Evolutionary conservation across 148 eudicot species (phyloP), one percentile per base, ranked within the genome.

Genomic region (Rhododendron ferrugineum): DNA sequence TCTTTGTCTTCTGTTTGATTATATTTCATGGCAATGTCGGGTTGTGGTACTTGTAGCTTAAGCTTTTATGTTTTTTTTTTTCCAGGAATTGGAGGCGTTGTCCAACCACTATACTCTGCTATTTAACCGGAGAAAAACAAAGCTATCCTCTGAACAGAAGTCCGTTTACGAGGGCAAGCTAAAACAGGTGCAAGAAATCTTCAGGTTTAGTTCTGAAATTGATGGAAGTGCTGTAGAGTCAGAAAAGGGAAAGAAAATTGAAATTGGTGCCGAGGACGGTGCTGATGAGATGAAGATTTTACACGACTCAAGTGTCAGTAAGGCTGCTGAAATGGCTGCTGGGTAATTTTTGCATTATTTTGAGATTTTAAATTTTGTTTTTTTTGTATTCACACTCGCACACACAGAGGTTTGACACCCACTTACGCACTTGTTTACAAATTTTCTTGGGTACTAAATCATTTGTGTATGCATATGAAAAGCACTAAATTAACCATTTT

Each of bases 261-360:
- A 95, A 85, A 90, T 94, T 37, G 88, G 88, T 83, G 85, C 90
- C 79, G 93, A 90, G 87, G 89, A 84, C 44, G 91, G 88, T 85
- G 89, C 86, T 44, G 86, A 82, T 85, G 99, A 97, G 90, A 85
- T 95, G 89, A 95, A 92, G 88, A 93, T 82, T 86, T 91, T 97
- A 81, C 92, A 91, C 70, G 98, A 92, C 85, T 87, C 95, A 81
- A 97, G 99, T 84, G 92, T 95, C 89, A 89, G 90, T 64, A 95
- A 95, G 91, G 99, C 99, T 90, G 99, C 99, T 81, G 98, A 97
- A 87, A 88, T 97, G 94, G 99, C 98, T 88, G 94, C 96, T 74
- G 99, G 99, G 99, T 97, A 90, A 92, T 82, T 70, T 18, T 52
- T 20, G 11, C 2, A 5, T 30, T 54, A 54, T 80, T 15, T 54